Evolutionary conservation across 768 basidiomycete species (phyloP).

Genomic region (Macrolepiota albuminosa): DNA sequence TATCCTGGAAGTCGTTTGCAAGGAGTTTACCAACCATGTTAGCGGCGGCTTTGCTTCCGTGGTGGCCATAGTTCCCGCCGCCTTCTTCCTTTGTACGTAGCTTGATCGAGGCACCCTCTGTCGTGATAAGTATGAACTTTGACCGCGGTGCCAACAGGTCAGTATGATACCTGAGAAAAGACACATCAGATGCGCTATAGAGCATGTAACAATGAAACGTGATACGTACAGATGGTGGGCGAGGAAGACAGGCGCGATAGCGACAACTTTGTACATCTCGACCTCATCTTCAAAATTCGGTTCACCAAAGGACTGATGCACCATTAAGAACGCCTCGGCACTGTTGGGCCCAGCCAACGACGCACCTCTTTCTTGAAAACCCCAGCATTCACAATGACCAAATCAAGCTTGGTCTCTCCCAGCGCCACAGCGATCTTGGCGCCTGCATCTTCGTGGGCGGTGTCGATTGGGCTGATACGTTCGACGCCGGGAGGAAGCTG

Average conservation of each 20-base stretch:
- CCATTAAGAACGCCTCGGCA: too few relatives aligned
- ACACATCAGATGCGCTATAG: too few relatives aligned
- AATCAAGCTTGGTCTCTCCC: constrained; percentile 24
- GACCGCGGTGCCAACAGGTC: constrained; percentile 23
- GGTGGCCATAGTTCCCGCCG: constrained; percentile 45
- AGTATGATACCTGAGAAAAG: constrained; percentile 14
- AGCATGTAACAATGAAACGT: too few relatives aligned
- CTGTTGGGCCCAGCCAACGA: not conserved
- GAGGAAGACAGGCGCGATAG: constrained; percentile 38
- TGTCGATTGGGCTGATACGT: constrained; percentile 32
- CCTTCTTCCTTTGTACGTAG: constrained; percentile 40
- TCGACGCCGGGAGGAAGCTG: constrained; percentile 28
- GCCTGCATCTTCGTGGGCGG: constrained; percentile 28
- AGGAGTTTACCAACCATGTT: constrained; percentile 46
- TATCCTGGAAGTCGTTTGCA: constrained; percentile 31
- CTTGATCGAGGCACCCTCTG: constrained; percentile 41
- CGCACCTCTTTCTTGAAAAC: constrained; percentile 35
- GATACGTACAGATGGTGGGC: constrained; percentile 21
- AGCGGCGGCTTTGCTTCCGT: constrained; percentile 42
- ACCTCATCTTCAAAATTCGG: constrained; percentile 33
- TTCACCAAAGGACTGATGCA: constrained; percentile 30
- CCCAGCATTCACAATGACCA: constrained; percentile 34
- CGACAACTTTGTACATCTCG: constrained; percentile 40
- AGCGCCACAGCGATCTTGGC: constrained; percentile 30
- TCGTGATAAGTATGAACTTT: constrained; percentile 39